Evolutionary conservation across 2,329 filamentous ascomycete genomes (phyloP), one percentile per base, ranked within the genome.

Genomic region (Aureobasidium sp.): DNA sequence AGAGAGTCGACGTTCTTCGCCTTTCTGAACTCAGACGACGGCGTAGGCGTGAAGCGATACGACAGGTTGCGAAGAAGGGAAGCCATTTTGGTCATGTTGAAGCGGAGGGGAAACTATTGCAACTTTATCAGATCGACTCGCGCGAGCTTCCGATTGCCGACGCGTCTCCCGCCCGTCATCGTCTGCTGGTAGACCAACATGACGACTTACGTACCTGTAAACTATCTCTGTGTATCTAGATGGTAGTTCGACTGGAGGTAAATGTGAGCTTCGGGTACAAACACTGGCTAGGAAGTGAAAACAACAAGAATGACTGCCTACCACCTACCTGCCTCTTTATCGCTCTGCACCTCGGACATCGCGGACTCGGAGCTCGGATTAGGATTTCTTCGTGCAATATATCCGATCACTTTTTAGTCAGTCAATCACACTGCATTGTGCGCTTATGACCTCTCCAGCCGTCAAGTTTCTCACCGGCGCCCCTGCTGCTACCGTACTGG

Each of bases 391-490:
- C 51, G 17, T 26, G 12, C 39, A 43, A 32, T 39, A 56, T 39
- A 13, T 8, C 39, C 32, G 2, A 57, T 47, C 53, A 43, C 26
- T 43, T 32, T 13, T 20, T 10, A 26, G 7, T 32, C 20, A 2
- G 26, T 26, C 20, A 39, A 37, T 24, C n/a, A 20, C 8, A 10
- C 8, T 15, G n/a, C 1, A 1, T 9, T 32, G 5, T 1, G 51
- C 51, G 37, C 10, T 27, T 44, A 26, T 63, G 63, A 13, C 48
- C 32, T 20, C 39, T 20, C 34, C 15, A 15, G 10, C 26, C 1
- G 20, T 76, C 67, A 79, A 84, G 59, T 78, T 84, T 64, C 73
- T 86, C 61, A 78, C 81, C 60, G 87, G 87, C 27, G 85, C 87
- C n/a, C 88, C 88, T 2, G 73, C 79, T 37, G 70, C 75, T 34